Conservation (phyloP, 352 stramenopile genomes). For the Pythium grandisporangium region DNA sequence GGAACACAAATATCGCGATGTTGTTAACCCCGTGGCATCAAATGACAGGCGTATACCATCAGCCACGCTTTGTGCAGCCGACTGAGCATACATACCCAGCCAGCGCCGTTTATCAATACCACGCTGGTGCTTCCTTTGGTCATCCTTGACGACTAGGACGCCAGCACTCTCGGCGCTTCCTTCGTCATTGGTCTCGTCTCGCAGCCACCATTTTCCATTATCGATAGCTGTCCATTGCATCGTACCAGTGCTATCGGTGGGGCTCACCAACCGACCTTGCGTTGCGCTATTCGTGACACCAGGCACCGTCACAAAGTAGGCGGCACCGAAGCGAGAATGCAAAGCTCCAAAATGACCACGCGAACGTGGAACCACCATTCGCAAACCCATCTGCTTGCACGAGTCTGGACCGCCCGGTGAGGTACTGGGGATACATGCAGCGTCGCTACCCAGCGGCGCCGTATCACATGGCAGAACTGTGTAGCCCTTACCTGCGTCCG, state of each 20-base stretch:
- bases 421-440: constrained; percentile 17
- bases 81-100: constrained; percentile 40
- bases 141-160: too few species aligned
- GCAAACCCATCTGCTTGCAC: constrained; percentile 42
- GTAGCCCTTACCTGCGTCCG: constrained; percentile 40
- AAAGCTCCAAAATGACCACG: constrained; percentile 28
- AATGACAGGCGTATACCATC: constrained; percentile 35
- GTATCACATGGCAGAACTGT: constrained; percentile 38
- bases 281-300: constrained; percentile 34
- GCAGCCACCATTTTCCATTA: constrained; percentile 48
- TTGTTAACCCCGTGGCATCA: constrained; percentile 28
- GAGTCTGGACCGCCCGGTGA: constrained; percentile 30
- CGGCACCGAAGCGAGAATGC: constrained; percentile 32
- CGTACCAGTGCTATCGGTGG: constrained; percentile 30
- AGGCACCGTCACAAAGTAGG: constrained; percentile 41
- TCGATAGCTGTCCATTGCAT: constrained; percentile 40
- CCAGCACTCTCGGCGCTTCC: constrained; percentile 18
- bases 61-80: constrained; percentile 27
- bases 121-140: too few species aligned
- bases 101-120: constrained; percentile 23
- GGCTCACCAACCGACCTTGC: constrained; percentile 22
- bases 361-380: constrained; percentile 38
- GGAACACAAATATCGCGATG: constrained; percentile 45
- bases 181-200: constrained; percentile 24
- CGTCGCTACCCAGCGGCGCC: constrained; percentile 19